Percentiles rank a stretch among this genome's conserved stretches.
These are phyloP conservation scores for Paramarasmius palmivorus DNA, from an alignment of 1,284 basidiomycete species.

Conservation along the genomic window DNA sequence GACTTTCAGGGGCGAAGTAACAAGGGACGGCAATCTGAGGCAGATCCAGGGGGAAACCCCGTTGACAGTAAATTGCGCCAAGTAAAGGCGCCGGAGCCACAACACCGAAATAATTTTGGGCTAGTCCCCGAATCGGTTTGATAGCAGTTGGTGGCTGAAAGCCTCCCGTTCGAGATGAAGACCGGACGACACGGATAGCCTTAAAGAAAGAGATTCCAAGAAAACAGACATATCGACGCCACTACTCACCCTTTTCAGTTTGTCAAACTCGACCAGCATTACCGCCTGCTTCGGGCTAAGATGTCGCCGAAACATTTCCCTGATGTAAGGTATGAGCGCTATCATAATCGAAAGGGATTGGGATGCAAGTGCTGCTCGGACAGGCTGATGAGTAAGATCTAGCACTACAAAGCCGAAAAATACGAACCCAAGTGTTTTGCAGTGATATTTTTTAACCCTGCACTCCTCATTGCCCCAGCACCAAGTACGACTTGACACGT, in stretches of 20 bases:
- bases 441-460: slow-evolving; percentile 97
- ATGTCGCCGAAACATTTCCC: slow-evolving; percentile 92
- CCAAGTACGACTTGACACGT: slow-evolving; percentile 98
- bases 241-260: slow-evolving; percentile 90
- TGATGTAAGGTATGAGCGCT: slow-evolving; percentile 93
- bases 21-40: too few relatives aligned
- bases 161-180: too few relatives aligned
- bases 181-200: background rate
- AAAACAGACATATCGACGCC: slow-evolving; percentile 20
- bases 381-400: slow-evolving; percentile 7
- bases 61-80: too few relatives aligned
- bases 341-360: slow-evolving; percentile 95
- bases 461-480: slow-evolving; percentile 96
- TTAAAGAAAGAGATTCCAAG: slow-evolving; percentile 10
- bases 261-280: slow-evolving; percentile 97
- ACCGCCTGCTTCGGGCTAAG: slow-evolving; percentile 92
- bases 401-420: slow-evolving; percentile 8
- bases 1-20: too few relatives aligned
- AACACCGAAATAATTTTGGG: too few relatives aligned
- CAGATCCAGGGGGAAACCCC: too few relatives aligned
- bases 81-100: too few relatives aligned
- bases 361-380: slow-evolving; percentile 80
- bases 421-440: slow-evolving; percentile 90
- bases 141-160: too few relatives aligned
- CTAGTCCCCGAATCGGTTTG: too few relatives aligned